Conservation (phyloP, 202 grass and related monocot genomes). For the Zizania palustris region DNA sequence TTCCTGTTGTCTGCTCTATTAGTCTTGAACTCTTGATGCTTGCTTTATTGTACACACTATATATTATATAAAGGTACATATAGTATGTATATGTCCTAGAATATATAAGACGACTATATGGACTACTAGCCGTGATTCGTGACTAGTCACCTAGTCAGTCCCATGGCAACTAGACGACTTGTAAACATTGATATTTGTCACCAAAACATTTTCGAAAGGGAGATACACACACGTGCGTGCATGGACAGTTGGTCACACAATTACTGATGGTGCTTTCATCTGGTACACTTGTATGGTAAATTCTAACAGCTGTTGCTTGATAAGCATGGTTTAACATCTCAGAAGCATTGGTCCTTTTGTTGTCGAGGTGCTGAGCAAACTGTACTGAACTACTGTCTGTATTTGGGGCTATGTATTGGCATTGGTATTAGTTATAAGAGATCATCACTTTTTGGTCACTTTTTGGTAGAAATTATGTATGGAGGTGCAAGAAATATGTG, state of each 20-base stretch:
- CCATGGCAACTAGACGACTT: no score
- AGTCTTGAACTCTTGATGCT: no score
- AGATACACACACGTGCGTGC: no score
- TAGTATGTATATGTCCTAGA: no score
- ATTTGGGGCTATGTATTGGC: constrained; percentile 22
- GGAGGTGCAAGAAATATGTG: not conserved
- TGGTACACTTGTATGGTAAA: constrained; percentile 18
- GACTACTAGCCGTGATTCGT: no score
- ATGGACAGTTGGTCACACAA: not conserved
- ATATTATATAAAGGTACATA: no score
- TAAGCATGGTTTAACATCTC: not conserved
- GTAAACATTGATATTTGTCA: no score
- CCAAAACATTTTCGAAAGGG: no score
- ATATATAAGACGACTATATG: no score
- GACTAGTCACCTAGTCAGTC: no score
- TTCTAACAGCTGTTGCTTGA: not conserved
- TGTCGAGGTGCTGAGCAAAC: not conserved
- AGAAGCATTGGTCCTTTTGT: not conserved
- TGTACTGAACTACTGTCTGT: constrained; percentile 6
- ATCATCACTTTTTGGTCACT: not conserved
- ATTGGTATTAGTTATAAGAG: constrained; percentile 16
- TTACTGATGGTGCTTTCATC: not conserved
- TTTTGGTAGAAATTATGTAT: constrained; percentile 22
- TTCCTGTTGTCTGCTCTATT: no score
- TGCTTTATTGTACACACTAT: no score